A percentile compares a stretch with the other conserved stretches of the same genome.
phyloP scores from a whole-genome alignment of 2,329 filamentous ascomycete species.

The Trichoderma gracile region DNA sequence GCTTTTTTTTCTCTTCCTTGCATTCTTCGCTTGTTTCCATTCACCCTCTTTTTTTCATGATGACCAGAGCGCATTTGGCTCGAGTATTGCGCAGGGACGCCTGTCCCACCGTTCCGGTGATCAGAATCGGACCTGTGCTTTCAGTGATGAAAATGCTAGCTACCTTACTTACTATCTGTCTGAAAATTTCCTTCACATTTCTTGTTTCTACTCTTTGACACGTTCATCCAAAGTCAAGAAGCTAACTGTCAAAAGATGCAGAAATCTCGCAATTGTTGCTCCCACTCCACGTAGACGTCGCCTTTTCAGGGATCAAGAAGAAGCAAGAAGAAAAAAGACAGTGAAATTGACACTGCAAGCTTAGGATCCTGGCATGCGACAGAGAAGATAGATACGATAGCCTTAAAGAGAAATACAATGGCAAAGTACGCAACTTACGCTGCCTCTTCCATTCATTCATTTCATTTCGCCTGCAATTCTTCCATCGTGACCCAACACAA shows the following conservation, averaged over 20 bases:
- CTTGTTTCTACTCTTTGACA: background rate
- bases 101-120: slow-evolving; percentile 75
- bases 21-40: too few species aligned
- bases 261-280: background rate
- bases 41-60: slow-evolving; percentile 60
- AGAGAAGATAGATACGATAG: slow-evolving; percentile 82
- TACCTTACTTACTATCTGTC: slow-evolving; percentile 85
- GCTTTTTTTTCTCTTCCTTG: slow-evolving; percentile 13
- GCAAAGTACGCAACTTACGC: slow-evolving; percentile 66
- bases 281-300: slow-evolving; percentile 6
- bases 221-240: background rate
- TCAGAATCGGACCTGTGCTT: slow-evolving; percentile 58
- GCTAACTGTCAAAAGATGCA: slow-evolving; percentile 13
- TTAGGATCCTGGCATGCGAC: slow-evolving; percentile 93
- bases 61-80: slow-evolving; percentile 99
- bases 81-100: slow-evolving; percentile 77
- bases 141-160: slow-evolving; percentile 99
- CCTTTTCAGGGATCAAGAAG: background rate
- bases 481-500: slow-evolving; percentile 29
- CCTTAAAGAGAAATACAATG: slow-evolving; percentile 77
- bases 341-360: slow-evolving; percentile 33
- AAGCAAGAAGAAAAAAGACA: too few species aligned
- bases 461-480: slow-evolving; percentile 2
- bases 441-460: slow-evolving; percentile 6
- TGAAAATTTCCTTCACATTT: slow-evolving; percentile 56